phyloP scores from a whole-genome alignment of 2,329 filamentous ascomycete genomes.

The Colletotrichum sidae region DNA sequence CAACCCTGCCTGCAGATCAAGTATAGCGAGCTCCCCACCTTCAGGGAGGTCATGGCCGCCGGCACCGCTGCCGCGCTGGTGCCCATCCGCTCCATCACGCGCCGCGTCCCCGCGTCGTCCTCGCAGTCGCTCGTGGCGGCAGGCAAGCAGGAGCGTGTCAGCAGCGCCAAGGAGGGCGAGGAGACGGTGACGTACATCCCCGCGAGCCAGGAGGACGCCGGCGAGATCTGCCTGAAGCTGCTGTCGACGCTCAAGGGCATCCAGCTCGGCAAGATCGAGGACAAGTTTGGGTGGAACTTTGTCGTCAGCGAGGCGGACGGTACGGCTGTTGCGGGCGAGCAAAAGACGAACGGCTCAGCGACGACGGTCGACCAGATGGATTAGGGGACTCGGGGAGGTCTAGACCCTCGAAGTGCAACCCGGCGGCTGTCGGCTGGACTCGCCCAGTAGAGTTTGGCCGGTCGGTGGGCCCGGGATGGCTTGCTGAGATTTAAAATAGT shows the following conservation, averaged over 20 bases:
- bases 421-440: not conserved
- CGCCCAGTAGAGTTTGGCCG: not conserved
- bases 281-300: slow-evolving; percentile 79
- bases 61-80: slow-evolving; percentile 93
- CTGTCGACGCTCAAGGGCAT: slow-evolving; percentile 84
- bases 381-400: slow-evolving; percentile 27
- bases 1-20: slow-evolving; percentile 63
- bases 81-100: slow-evolving; percentile 90
- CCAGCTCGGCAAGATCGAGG: slow-evolving; percentile 82
- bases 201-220: slow-evolving; percentile 73
- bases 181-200: slow-evolving; percentile 69
- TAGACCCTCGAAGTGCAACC: not conserved
- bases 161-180: slow-evolving; percentile 47
- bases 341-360: slow-evolving; percentile 36
- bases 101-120: slow-evolving; percentile 58
- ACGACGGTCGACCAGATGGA: slow-evolving; percentile 50
- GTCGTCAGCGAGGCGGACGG: slow-evolving; percentile 59
- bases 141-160: slow-evolving; percentile 52
- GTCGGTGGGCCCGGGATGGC: not conserved
- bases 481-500: slow-evolving; percentile 10
- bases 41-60: slow-evolving; percentile 85
- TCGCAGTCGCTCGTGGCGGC: slow-evolving; percentile 51
- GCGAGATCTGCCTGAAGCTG: slow-evolving; percentile 78
- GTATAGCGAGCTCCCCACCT: slow-evolving; percentile 66
- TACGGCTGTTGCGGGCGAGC: slow-evolving; percentile 49